Evolutionary conservation across 2,329 filamentous ascomycete species (phyloP), one percentile per base, ranked within the genome.

Genomic region (Xylaria sp.): DNA sequence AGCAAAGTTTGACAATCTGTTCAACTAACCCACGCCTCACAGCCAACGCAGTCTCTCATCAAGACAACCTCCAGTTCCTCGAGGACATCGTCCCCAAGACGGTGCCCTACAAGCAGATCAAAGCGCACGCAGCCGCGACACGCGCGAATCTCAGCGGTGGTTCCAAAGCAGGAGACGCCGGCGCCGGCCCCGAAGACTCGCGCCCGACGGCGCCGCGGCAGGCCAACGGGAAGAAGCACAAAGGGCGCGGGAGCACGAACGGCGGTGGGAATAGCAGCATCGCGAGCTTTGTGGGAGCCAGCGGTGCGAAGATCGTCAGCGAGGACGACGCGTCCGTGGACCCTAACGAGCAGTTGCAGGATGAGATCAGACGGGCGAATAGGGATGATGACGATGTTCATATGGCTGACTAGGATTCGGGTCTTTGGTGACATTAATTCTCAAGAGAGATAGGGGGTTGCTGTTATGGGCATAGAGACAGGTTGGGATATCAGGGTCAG

Each of bases 31-130:
- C 63, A 71, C 66, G 31, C 20, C 34, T 3, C 58, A 46, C 76
- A 94, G 94, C 94, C 74, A 92, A 89, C 76, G 95, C 96, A 34
- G 91, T 98, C 65, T 89, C 92, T 8, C 92, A 94, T 78, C 90
- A 94, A 71, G 96, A 98, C 81, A 97, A 97, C 79, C 91, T 99
- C 61, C 94, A 99, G 80, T 99, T 99, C 78, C 88, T 99, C 15
- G 87, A 92, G 71, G 96, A 99, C 81, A 89, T 97, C 31, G 92
- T 98, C 46, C 96, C 96, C 66, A 92, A 92, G 79, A 98, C 94
- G 0, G 88, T 91, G 6, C 90, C 93, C 18, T 97, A 90, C 83
- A 93, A 92, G 78, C 88, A 92, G 74, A 88, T 92, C 82, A 95
- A 94, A 83, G 90, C 90, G 54, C 76, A 88, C 72, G 84, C 87